Evolutionary conservation across 352 stramenopile genomes (phyloP).

Genomic region (Globisporangium uncinulatum): DNA sequence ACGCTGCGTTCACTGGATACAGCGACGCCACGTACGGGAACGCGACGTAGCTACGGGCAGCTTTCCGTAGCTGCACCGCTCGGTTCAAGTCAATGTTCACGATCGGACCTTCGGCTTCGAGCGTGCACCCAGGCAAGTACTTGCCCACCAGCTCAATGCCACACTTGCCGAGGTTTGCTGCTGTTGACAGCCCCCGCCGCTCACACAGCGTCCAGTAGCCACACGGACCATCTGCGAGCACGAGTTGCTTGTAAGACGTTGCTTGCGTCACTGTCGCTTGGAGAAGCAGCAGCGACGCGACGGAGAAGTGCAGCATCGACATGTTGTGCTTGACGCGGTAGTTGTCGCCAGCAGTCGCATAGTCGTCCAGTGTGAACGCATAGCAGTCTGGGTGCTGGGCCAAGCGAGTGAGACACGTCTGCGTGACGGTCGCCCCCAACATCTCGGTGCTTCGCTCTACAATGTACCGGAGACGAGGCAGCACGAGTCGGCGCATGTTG

Average conservation of each 20-base stretch:
- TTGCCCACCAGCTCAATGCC: slow-evolving; percentile 39
- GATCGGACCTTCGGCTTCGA: slow-evolving; percentile 75
- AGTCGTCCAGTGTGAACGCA: slow-evolving; percentile 71
- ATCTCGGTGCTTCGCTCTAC: slow-evolving; percentile 45
- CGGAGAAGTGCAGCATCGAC: slow-evolving; percentile 80
- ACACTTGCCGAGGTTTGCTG: slow-evolving; percentile 64
- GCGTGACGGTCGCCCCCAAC: slow-evolving; percentile 47
- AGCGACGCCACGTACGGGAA: slow-evolving; percentile 36
- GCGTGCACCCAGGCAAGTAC: slow-evolving; percentile 52
- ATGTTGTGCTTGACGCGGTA: slow-evolving; percentile 84
- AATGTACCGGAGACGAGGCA: slow-evolving; percentile 46
- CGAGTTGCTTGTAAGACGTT: slow-evolving; percentile 73
- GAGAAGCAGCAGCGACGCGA: slow-evolving; percentile 78
- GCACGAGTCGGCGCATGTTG: slow-evolving; percentile 55
- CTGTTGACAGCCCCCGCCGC: slow-evolving; percentile 55
- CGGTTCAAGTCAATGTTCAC: slow-evolving; percentile 81
- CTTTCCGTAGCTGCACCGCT: slow-evolving; percentile 50
- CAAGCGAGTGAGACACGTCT: slow-evolving; percentile 36
- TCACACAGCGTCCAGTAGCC: slow-evolving; percentile 89
- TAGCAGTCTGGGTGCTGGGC: slow-evolving; percentile 54
- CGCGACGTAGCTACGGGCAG: slow-evolving; percentile 43
- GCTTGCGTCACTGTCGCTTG: slow-evolving; percentile 71
- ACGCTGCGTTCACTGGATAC: slow-evolving; percentile 32
- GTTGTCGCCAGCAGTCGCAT: slow-evolving; percentile 22
- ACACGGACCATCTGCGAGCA: slow-evolving; percentile 54